phyloP scores from a whole-genome alignment of 2,329 filamentous ascomycete genomes.

The Chalaropsis ovoidea region DNA sequence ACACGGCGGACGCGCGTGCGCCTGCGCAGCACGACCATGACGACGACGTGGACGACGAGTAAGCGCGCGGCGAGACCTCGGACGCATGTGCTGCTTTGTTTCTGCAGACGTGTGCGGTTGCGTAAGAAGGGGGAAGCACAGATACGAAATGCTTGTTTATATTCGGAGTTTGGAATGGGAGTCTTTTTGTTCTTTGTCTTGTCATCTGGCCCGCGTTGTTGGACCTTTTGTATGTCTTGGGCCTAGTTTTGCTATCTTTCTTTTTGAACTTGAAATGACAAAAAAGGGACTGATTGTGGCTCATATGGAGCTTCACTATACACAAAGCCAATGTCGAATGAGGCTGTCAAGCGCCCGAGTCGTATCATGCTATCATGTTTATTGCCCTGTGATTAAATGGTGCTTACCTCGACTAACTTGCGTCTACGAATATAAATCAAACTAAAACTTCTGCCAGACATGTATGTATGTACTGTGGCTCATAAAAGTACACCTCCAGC shows the following conservation, averaged over 20 bases:
- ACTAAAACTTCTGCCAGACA: not conserved
- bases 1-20: conserved; percentile 30
- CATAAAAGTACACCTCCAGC: not conserved
- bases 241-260: not conserved
- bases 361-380: not conserved
- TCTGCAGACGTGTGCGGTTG: not conserved
- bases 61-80: not conserved
- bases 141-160: conserved; percentile 12
- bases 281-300: not conserved
- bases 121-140: not conserved
- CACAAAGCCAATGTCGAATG: too few relatives aligned
- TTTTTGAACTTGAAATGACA: not conserved
- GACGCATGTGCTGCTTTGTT: not conserved
- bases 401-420: not conserved
- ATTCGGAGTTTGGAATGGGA: conserved; percentile 18
- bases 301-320: not conserved
- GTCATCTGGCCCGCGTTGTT: not conserved
- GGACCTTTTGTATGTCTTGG: conserved; percentile 4
- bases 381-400: not conserved
- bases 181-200: conserved; percentile 8
- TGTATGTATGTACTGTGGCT: not conserved
- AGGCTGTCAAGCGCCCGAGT: too few relatives aligned
- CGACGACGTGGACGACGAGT: conserved; percentile 2
- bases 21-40: conserved; percentile 23
- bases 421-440: not conserved